These are phyloP conservation scores for Suhomyces sp. DNA, from an alignment of 805 yeast genomes.

Conservation along the genomic window DNA sequence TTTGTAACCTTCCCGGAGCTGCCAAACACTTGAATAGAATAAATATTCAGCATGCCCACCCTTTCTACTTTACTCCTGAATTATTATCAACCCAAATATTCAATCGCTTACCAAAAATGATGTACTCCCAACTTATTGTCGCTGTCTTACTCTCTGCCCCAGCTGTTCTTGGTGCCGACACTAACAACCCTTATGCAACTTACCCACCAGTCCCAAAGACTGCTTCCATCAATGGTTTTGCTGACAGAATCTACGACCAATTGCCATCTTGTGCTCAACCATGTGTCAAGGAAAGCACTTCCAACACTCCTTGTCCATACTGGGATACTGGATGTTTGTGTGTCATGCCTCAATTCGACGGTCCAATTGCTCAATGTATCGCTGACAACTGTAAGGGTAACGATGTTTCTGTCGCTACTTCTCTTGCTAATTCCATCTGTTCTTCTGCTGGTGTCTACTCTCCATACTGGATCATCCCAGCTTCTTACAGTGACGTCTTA, in stretches of 20 bases:
- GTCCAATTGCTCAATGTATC: slow-evolving; percentile 35
- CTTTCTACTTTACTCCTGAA: too few relatives aligned
- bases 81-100: too few relatives aligned
- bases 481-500: slow-evolving; percentile 23
- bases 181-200: slow-evolving; percentile 38
- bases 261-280: slow-evolving; percentile 43
- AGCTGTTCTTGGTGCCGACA: slow-evolving; percentile 22
- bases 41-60: too few relatives aligned
- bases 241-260: slow-evolving; percentile 40
- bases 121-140: neutral
- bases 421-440: slow-evolving; percentile 34
- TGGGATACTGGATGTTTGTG: slow-evolving; percentile 49
- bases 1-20: too few relatives aligned
- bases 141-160: neutral
- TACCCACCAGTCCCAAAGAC: slow-evolving; percentile 48
- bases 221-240: slow-evolving; percentile 49
- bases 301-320: slow-evolving; percentile 43
- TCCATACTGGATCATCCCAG: slow-evolving; percentile 33
- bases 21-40: too few relatives aligned
- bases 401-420: slow-evolving; percentile 29
- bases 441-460: slow-evolving; percentile 33
- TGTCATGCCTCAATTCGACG: slow-evolving; percentile 38
- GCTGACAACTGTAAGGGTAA: slow-evolving; percentile 25
- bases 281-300: slow-evolving; percentile 33
- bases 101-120: neutral